Base-by-base conservation (phyloP, 2,329 filamentous ascomycete species). In the Coniochaeta sp. region DNA sequence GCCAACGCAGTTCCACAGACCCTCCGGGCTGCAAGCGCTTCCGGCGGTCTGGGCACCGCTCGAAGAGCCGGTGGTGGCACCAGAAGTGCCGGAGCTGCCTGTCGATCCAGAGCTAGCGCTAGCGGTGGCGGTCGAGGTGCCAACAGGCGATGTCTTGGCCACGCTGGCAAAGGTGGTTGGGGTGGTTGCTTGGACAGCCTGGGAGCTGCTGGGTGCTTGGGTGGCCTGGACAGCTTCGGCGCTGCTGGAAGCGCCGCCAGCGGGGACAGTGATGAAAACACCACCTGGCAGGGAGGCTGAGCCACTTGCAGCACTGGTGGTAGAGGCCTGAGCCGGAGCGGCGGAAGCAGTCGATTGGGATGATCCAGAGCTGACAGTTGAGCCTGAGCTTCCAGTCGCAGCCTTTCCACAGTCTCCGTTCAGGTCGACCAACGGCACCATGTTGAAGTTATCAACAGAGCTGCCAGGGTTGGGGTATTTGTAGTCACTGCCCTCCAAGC, bases 401-500 rank as follows among this genome's bases (percentile, higher is more conserved):
- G 9, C n/a, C 8, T 14, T 17, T 31, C 58, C 56, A 22, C 56
- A 58, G 26, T 43, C 56, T 24, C 38, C 56, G 22, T 16, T 19
- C 5, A 58, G 38, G 2, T 7, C 19, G 6, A 31, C 38, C 3
- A 58, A 31, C 19, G 24, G 19, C 2, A 16, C 38, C 34, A 44
- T 44, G 56, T 79, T 79, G 61, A 79, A 74, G 12, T 73, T 74
- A 60, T 87, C 80, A 4, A 85, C 77, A 2, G 79, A 81, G 0
- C 77, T 63, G 57, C 90, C 90, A 0, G 89, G 82, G 64, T 89
- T 76, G 8, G 89, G 87, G 77, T 88, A 93, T n/a, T 77, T 71
- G 63, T 89, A 78, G 65, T 91, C 85, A 3, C 75, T 69, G 17
- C 70, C 69, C 43, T 86, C 81, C 17, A 58, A 34, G 22, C 24